These are phyloP conservation scores for Euphorbia peplus DNA, from an alignment of 345 rosid species.

Conservation along the genomic window DNA sequence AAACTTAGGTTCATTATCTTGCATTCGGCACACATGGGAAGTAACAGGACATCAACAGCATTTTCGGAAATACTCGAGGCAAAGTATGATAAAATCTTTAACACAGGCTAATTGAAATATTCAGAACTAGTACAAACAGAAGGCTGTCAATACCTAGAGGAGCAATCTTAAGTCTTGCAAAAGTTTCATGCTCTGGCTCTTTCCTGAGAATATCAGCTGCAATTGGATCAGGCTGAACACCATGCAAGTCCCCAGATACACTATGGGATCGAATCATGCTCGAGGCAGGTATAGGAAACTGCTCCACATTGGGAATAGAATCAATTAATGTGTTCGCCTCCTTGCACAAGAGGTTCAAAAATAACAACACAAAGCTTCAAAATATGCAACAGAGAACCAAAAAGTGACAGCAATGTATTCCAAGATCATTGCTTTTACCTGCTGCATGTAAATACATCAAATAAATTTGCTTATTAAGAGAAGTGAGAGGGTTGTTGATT, in stretches of 20 bases:
- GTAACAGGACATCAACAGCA: background rate
- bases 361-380: too few species aligned
- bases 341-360: conserved; percentile 30
- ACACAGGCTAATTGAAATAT: background rate
- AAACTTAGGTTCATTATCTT: background rate
- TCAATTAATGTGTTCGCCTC: conserved; percentile 38
- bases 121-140: background rate
- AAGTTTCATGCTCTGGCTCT: conserved; percentile 97
- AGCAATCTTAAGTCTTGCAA: conserved; percentile 70
- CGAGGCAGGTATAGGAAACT: conserved; percentile 54
- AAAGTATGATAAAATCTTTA: too few species aligned
- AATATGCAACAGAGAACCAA: background rate
- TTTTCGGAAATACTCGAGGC: background rate
- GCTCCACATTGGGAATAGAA: conserved; percentile 51
- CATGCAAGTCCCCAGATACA: conserved; percentile 91
- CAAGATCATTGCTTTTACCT: background rate
- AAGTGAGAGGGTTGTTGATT: background rate
- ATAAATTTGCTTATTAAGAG: background rate
- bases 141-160: conserved; percentile 53
- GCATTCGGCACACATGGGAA: background rate
- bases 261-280: conserved; percentile 94
- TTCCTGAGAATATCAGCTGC: conserved; percentile 97
- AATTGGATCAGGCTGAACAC: conserved; percentile 97
- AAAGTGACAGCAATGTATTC: background rate
- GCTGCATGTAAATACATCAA: background rate